Percentiles rank a stretch among this genome's conserved stretches.
phyloP scores from a whole-genome alignment of 768 basidiomycete species.

The Calocybe indica region DNA sequence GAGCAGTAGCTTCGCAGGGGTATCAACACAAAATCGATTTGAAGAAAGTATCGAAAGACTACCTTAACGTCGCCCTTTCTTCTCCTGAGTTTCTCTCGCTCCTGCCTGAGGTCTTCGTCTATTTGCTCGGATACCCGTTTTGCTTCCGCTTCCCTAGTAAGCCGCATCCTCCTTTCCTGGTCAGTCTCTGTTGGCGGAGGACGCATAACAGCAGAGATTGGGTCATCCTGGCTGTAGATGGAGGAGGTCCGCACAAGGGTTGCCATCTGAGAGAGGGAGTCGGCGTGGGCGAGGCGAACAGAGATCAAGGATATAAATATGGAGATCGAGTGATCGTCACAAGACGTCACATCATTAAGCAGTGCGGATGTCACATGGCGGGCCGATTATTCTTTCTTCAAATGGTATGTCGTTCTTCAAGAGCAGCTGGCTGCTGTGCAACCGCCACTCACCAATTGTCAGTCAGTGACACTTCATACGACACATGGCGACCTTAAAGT shows the following conservation, averaged over 20 bases:
- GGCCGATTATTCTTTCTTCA: not conserved
- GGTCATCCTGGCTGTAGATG: conserved; percentile 71
- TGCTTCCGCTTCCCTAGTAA: conserved; percentile 66
- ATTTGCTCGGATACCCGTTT: conserved; percentile 75
- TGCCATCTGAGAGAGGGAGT: conserved; percentile 8
- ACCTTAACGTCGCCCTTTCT: conserved; percentile 76
- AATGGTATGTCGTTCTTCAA: not conserved
- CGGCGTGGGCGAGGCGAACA: conserved; percentile 12
- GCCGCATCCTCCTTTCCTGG: conserved; percentile 51
- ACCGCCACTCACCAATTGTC: conserved; percentile 7
- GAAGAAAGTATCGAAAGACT: conserved; percentile 29
- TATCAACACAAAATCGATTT: conserved; percentile 2
- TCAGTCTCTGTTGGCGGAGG: conserved; percentile 66
- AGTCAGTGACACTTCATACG: conserved; percentile 96
- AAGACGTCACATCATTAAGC: conserved; percentile 13
- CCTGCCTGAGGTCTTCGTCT: conserved; percentile 71
- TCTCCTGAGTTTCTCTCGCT: conserved; percentile 59
- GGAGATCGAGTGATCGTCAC: conserved; percentile 6
- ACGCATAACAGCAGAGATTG: conserved; percentile 59
- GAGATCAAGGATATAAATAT: conserved; percentile 9
- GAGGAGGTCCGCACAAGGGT: conserved; percentile 57
- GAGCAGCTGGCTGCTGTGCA: conserved; percentile 10
- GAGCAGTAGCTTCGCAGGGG: conserved; percentile 47
- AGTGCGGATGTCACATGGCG: conserved; percentile 10
- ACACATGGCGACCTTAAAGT: conserved; percentile 95